Percentiles rank a stretch among this genome's conserved stretches.
phyloP scores from a whole-genome alignment of 352 stramenopile species.

The Globisporangium canariense region DNA sequence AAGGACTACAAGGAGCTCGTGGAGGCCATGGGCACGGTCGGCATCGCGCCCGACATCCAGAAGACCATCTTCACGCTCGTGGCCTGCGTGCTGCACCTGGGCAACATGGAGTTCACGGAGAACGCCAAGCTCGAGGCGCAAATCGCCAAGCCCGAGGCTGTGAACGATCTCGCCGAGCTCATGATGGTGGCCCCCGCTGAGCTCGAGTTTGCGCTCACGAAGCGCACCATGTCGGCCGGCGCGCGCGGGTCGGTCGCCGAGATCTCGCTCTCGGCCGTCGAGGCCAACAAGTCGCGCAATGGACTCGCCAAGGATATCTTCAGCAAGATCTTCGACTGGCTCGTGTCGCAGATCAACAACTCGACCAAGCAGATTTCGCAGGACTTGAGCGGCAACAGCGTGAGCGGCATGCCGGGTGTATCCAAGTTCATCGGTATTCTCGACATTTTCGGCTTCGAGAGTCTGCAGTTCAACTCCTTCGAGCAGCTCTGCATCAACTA shows the following conservation, averaged over 20 bases:
- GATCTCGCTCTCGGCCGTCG: constrained; percentile 75
- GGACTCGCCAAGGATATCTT: constrained; percentile 96
- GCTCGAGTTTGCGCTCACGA: constrained; percentile 88
- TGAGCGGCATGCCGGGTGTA: constrained; percentile 19
- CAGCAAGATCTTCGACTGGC: constrained; percentile 96
- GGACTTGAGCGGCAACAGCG: constrained; percentile 11
- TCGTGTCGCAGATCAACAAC: constrained; percentile 93
- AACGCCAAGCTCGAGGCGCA: constrained; percentile 84
- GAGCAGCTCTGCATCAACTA: constrained; percentile 97
- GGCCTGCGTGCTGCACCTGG: constrained; percentile 96
- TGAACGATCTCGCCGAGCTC: constrained; percentile 73
- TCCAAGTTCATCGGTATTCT: constrained; percentile 93
- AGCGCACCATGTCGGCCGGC: constrained; percentile 85
- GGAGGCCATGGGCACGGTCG: constrained; percentile 91
- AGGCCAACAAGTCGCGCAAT: constrained; percentile 90
- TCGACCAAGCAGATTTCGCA: constrained; percentile 75
- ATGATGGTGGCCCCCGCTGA: constrained; percentile 83
- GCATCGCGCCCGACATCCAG: constrained; percentile 87
- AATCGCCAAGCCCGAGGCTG: constrained; percentile 58
- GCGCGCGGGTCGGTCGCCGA: constrained; percentile 83
- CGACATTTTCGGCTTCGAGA: constrained; percentile 98
- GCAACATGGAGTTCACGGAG: constrained; percentile 93
- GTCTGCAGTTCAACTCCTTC: constrained; percentile 91
- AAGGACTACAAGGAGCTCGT: constrained; percentile 92
- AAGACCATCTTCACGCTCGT: constrained; percentile 95